Percentiles rank a stretch among this genome's conserved stretches.
Conservation (phyloP, 176 grass and related monocot genomes). For the Alopecurus myosuroides region DNA sequence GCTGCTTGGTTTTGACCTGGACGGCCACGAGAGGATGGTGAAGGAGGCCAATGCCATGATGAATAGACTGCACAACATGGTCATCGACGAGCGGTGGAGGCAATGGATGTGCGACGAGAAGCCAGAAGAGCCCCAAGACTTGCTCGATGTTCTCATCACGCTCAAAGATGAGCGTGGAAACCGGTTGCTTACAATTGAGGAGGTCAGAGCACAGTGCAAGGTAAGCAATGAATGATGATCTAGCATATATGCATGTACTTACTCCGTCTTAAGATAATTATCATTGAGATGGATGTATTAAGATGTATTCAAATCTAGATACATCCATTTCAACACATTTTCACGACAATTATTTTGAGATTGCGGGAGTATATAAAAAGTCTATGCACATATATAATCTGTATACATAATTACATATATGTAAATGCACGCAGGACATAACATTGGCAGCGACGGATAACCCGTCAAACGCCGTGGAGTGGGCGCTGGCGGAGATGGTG, state of each 20-base stretch:
- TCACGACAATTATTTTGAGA: too few species aligned
- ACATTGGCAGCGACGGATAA: conserved; percentile 2
- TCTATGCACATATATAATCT: too few species aligned
- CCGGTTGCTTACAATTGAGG: neutral
- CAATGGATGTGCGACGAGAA: conserved; percentile 14
- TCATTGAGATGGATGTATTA: too few species aligned
- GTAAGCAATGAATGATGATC: too few species aligned
- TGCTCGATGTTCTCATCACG: conserved; percentile 11
- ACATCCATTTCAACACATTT: too few species aligned
- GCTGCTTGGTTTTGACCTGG: conserved; percentile 30
- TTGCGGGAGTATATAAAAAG: too few species aligned
- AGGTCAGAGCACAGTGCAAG: conserved; percentile 20
- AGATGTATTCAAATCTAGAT: too few species aligned
- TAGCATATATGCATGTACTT: too few species aligned
- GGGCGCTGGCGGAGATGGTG: conserved; percentile 16
- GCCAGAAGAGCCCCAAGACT: neutral
- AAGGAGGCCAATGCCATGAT: neutral
- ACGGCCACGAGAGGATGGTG: conserved; percentile 31
- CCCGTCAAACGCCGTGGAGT: neutral
- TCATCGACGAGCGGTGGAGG: conserved; percentile 28
- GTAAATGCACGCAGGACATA: conserved; percentile 7
- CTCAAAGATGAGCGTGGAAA: neutral
- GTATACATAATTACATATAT: too few species aligned
- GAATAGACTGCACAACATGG: conserved; percentile 18
- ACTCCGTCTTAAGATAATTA: too few species aligned